phyloP scores from a whole-genome alignment of 2,329 filamentous ascomycete genomes.

The Ceratocystis eucalypticola region DNA sequence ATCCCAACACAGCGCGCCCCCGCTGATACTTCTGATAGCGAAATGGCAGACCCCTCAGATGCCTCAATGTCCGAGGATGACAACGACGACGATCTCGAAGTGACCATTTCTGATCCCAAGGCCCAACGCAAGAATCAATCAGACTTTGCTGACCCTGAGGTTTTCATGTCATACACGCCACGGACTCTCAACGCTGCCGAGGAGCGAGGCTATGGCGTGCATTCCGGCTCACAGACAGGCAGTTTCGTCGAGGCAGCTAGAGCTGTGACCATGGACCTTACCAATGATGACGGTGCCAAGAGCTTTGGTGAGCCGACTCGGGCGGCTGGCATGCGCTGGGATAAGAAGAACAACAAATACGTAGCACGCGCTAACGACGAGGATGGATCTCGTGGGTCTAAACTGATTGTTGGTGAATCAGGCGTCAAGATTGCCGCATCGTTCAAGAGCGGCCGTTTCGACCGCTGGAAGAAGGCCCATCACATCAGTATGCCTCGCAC shows the following conservation, averaged over 20 bases:
- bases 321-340: slow-evolving; percentile 64
- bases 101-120: slow-evolving; percentile 52
- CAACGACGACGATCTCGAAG: slow-evolving; percentile 53
- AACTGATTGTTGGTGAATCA: slow-evolving; percentile 74
- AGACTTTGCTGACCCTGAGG: slow-evolving; percentile 69
- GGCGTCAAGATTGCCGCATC: slow-evolving; percentile 91
- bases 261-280: slow-evolving; percentile 79
- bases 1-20: slow-evolving; percentile 21
- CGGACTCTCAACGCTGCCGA: slow-evolving; percentile 68
- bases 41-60: slow-evolving; percentile 29
- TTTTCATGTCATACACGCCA: slow-evolving; percentile 95
- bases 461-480: slow-evolving; percentile 80
- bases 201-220: slow-evolving; percentile 85
- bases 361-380: slow-evolving; percentile 85
- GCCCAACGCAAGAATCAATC: slow-evolving; percentile 33
- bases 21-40: slow-evolving; percentile 27
- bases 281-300: slow-evolving; percentile 71
- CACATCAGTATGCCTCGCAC: slow-evolving; percentile 66
- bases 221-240: slow-evolving; percentile 52
- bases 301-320: slow-evolving; percentile 65
- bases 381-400: slow-evolving; percentile 62
- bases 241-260: slow-evolving; percentile 85
- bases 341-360: slow-evolving; percentile 94
- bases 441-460: slow-evolving; percentile 88
- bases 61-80: slow-evolving; percentile 44